Percentiles rank a stretch among this genome's conserved stretches.
These are phyloP conservation scores for Wickerhamiella azyma DNA, from an alignment of 805 yeast species.

Conservation along the genomic window DNA sequence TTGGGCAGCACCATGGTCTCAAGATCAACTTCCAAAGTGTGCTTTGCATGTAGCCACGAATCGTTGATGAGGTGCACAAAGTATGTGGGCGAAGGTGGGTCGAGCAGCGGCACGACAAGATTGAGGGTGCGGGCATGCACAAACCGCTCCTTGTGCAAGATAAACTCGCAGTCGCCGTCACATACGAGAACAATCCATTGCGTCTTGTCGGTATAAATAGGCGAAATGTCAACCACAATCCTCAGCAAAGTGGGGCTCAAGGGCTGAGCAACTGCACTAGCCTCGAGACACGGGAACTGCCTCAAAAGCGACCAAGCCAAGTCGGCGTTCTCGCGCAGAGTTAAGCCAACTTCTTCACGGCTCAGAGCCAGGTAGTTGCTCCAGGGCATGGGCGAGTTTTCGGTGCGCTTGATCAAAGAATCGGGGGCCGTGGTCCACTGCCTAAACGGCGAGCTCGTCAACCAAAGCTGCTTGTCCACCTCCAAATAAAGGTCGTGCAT, in stretches of 20 bases:
- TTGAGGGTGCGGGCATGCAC: constrained; percentile 44
- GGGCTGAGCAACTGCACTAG: constrained; percentile 59
- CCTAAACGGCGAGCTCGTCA: constrained; percentile 69
- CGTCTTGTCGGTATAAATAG: constrained; percentile 27
- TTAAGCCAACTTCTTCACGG: constrained; percentile 67
- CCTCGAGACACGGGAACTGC: constrained; percentile 56
- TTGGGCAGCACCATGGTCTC: constrained; percentile 42
- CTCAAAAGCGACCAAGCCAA: constrained; percentile 39
- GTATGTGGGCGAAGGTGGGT: constrained; percentile 53
- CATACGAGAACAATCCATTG: constrained; percentile 57
- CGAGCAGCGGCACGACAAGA: constrained; percentile 46
- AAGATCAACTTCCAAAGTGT: constrained; percentile 46
- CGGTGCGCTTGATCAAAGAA: constrained; percentile 60
- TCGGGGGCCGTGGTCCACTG: constrained; percentile 63
- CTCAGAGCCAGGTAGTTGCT: constrained; percentile 51
- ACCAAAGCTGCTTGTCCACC: constrained; percentile 76
- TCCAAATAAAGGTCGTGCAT: constrained; percentile 59
- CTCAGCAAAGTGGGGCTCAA: constrained; percentile 54
- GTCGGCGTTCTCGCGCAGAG: constrained; percentile 53
- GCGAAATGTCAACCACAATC: constrained; percentile 51
- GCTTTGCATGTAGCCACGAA: constrained; percentile 69
- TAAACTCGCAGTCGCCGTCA: constrained; percentile 67
- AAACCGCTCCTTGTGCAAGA: constrained; percentile 49
- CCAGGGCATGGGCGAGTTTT: constrained; percentile 76
- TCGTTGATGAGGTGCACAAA: constrained; percentile 65